Evolutionary conservation across 495 filamentous ascomycete genomes (phyloP).

Genomic region (Pyrenopolyporus hunteri): DNA sequence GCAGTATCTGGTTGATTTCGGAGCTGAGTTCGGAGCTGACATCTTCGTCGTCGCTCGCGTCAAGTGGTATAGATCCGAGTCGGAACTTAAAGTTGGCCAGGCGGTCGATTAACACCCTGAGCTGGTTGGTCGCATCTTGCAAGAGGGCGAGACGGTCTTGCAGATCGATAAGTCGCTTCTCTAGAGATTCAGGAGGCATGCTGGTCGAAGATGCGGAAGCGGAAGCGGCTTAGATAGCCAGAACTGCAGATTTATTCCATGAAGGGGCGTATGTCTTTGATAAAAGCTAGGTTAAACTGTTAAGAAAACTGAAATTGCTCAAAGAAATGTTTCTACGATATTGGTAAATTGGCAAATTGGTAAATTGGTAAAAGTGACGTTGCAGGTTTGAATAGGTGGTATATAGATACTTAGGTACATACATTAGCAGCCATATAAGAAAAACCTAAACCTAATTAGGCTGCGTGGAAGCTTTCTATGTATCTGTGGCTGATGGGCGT

Average conservation of each 20-base stretch:
- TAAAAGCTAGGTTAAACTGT: too few relatives aligned
- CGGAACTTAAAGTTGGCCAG: slow-evolving; percentile 72
- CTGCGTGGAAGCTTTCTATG: neutral
- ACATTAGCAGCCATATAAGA: neutral
- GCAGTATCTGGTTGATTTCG: slow-evolving; percentile 82
- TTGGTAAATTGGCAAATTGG: too few relatives aligned
- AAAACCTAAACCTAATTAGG: too few relatives aligned
- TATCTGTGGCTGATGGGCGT: neutral
- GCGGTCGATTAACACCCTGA: slow-evolving; percentile 75
- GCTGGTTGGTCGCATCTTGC: slow-evolving; percentile 69
- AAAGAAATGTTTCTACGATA: too few relatives aligned
- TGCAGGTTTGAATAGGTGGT: slow-evolving; percentile 22
- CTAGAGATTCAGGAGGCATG: slow-evolving; percentile 66
- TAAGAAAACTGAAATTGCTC: too few relatives aligned
- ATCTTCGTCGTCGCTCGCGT: slow-evolving; percentile 61
- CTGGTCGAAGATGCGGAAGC: slow-evolving; percentile 31
- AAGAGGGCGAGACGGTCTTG: slow-evolving; percentile 71
- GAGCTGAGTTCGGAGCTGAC: slow-evolving; percentile 76
- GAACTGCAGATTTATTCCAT: neutral
- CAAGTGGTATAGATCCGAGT: slow-evolving; percentile 62
- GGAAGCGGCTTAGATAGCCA: slow-evolving; percentile 2
- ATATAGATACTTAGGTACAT: neutral
- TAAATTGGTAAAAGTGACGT: slow-evolving; percentile 30
- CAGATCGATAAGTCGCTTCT: slow-evolving; percentile 68
- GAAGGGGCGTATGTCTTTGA: too few relatives aligned